A percentile compares a stretch with the other conserved stretches of the same genome.
These are phyloP conservation scores for Aureobasidium sp. DNA, from an alignment of 2,329 filamentous ascomycete genomes.

Conservation along the genomic window DNA sequence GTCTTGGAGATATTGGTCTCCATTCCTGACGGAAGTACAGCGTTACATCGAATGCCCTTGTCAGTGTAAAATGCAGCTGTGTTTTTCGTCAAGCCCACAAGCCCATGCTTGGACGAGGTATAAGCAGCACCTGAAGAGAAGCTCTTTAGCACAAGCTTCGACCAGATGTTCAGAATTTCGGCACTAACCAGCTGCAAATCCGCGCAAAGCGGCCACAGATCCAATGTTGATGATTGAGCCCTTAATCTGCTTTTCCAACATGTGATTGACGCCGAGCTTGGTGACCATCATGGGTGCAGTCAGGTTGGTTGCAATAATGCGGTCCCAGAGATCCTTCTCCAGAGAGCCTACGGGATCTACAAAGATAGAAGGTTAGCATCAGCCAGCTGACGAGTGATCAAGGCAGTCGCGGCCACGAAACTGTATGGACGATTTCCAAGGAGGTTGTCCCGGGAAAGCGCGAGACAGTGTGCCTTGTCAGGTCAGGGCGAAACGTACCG, in stretches of 20 bases:
- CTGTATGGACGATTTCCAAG: background rate
- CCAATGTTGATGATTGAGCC: conserved; percentile 49
- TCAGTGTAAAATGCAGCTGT: conserved; percentile 50
- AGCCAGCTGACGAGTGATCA: background rate
- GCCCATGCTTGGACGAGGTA: conserved; percentile 48
- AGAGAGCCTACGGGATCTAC: conserved; percentile 39
- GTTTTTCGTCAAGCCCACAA: conserved; percentile 50
- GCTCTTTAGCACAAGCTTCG: background rate
- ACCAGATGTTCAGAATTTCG: conserved; percentile 11
- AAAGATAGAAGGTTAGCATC: background rate
- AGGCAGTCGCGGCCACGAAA: background rate
- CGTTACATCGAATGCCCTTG: conserved; percentile 48
- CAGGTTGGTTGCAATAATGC: conserved; percentile 50
- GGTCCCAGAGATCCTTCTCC: conserved; percentile 44
- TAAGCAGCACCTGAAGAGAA: conserved; percentile 41
- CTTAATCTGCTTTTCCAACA: conserved; percentile 38
- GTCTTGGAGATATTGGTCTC: conserved; percentile 47
- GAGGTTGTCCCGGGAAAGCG: background rate
- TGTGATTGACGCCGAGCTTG: conserved; percentile 44
- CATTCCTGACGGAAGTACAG: conserved; percentile 49
- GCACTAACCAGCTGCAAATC: conserved; percentile 34
- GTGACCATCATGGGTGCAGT: conserved; percentile 49
- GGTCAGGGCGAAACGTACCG: conserved; percentile 18
- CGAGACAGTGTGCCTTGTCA: background rate
- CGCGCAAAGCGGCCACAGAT: conserved; percentile 40